Evolutionary conservation across 495 filamentous ascomycete species (phyloP).

Genomic region (Astrothelium macrocarpum): DNA sequence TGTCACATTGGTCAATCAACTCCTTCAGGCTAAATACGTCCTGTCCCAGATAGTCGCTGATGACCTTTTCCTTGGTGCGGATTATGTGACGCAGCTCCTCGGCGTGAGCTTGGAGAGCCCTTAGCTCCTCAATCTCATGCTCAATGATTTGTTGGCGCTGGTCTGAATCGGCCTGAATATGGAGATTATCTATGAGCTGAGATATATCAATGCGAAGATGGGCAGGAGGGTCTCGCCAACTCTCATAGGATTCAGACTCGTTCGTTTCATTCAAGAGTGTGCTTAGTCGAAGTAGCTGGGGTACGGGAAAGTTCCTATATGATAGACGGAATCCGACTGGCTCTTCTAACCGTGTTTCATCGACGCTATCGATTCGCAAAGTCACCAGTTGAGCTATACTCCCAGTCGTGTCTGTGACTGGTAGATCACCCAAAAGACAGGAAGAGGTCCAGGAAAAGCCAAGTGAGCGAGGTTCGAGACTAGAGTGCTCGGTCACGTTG

Average conservation of each 20-base stretch:
- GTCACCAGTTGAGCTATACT: slow-evolving; percentile 22
- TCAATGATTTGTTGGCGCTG: slow-evolving; percentile 7
- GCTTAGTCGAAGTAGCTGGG: slow-evolving; percentile 23
- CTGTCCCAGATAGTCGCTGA: slow-evolving; percentile 15
- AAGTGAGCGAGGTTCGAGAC: slow-evolving; percentile 2
- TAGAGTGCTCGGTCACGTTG: not conserved
- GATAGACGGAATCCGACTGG: slow-evolving; percentile 25
- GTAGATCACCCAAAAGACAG: slow-evolving; percentile 18
- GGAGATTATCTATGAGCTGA: not conserved
- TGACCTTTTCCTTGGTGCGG: slow-evolving; percentile 7
- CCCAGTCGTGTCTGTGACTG: slow-evolving; percentile 7
- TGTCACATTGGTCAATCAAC: slow-evolving; percentile 31
- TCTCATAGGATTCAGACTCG: slow-evolving; percentile 11
- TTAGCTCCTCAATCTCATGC: slow-evolving; percentile 27
- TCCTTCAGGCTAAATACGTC: slow-evolving; percentile 21
- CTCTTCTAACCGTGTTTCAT: slow-evolving; percentile 17
- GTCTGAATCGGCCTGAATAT: not conserved
- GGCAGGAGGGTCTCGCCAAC: slow-evolving; percentile 22
- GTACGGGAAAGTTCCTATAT: slow-evolving; percentile 20
- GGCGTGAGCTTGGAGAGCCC: slow-evolving; percentile 22
- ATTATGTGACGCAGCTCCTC: slow-evolving; percentile 22
- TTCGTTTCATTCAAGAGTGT: slow-evolving; percentile 13
- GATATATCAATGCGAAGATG: slow-evolving; percentile 16
- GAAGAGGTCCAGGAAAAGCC: slow-evolving; percentile 22
- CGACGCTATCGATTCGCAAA: slow-evolving; percentile 20